A percentile compares a stretch with the other conserved stretches of the same genome.
These are phyloP conservation scores for Alisma plantagoaquatica DNA, from an alignment of 106 monocot species.

Conservation along the genomic window DNA sequence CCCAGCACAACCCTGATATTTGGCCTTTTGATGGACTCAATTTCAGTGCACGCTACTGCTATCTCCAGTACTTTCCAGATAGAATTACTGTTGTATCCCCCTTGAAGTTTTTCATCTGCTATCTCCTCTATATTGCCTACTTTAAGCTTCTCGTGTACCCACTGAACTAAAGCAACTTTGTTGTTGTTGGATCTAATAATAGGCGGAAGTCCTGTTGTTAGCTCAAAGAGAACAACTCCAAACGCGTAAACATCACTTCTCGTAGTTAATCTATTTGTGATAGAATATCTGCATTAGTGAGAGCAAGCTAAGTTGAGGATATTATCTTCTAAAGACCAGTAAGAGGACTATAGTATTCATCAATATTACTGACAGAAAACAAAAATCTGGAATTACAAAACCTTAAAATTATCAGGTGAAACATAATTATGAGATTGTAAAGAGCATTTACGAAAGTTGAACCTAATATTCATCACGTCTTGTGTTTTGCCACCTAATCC, in stretches of 20 bases:
- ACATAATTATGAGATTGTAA: no score
- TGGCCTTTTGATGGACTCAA: neutral
- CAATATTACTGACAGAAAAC: no score
- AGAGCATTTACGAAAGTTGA: no score
- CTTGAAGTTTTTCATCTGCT: neutral
- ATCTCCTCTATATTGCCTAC: neutral
- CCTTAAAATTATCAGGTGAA: no score
- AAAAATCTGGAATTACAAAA: no score
- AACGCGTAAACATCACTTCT: slow-evolving; percentile 2
- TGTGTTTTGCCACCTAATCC: no score
- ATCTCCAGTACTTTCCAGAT: neutral
- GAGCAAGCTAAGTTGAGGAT: no score
- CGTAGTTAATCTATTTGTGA: neutral
- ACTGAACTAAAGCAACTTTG: neutral
- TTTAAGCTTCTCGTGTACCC: neutral
- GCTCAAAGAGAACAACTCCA: neutral
- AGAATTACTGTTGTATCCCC: neutral
- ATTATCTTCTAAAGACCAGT: no score
- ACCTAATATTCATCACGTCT: no score
- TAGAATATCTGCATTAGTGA: neutral
- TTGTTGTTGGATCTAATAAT: neutral
- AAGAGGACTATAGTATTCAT: no score
- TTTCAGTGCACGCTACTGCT: neutral
- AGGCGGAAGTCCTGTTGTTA: neutral
- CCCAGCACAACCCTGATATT: neutral